A percentile compares a stretch with the other conserved stretches of the same genome.
These are phyloP conservation scores for Glycine tomentella DNA, from an alignment of 306 rosid species.

Conservation along the genomic window DNA sequence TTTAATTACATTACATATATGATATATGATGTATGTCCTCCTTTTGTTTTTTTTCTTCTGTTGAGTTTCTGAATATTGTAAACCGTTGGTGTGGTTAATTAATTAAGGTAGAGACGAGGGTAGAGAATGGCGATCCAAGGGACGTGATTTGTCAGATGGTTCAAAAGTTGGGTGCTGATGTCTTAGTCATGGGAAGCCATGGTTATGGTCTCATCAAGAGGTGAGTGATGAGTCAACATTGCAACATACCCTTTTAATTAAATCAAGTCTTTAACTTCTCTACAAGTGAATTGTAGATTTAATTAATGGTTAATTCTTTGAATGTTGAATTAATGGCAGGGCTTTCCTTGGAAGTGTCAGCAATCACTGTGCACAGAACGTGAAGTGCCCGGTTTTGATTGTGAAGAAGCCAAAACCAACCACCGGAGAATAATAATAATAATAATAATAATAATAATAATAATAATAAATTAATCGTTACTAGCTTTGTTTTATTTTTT, in stretches of 20 bases:
- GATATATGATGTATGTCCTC: not conserved
- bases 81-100: constrained; percentile 45
- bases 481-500: not conserved
- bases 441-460: no score
- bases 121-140: constrained; percentile 81
- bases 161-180: constrained; percentile 64
- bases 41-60: no score
- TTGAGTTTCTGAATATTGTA: not conserved
- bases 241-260: not conserved
- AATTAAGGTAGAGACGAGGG: constrained; percentile 61
- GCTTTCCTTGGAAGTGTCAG: constrained; percentile 96
- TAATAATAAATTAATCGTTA: no score
- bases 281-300: not conserved
- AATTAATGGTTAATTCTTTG: not conserved
- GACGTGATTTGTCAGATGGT: constrained; percentile 79
- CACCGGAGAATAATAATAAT: constrained; percentile 5
- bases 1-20: not conserved
- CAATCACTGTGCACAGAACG: constrained; percentile 83
- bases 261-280: not conserved
- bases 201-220: constrained; percentile 88
- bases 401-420: constrained; percentile 82
- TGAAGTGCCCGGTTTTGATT: constrained; percentile 80
- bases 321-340: constrained; percentile 51
- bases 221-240: constrained; percentile 24
- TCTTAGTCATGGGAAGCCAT: constrained; percentile 86